Evolutionary conservation across 441 rosid genomes (phyloP).

Genomic region (Manihot esculenta): DNA sequence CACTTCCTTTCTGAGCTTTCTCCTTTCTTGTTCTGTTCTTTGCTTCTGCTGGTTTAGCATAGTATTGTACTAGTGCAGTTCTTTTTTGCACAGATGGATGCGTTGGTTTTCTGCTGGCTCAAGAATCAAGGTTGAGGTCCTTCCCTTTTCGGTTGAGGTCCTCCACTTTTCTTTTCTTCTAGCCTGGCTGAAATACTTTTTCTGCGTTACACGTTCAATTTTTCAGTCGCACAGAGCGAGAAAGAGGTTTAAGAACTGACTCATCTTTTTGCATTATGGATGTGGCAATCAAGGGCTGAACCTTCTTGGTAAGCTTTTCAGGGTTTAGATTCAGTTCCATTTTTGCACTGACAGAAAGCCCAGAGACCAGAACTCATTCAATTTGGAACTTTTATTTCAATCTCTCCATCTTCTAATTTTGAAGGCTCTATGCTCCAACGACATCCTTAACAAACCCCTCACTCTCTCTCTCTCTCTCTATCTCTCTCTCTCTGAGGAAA

Average conservation of each 20-base stretch:
- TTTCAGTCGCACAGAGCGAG: background rate
- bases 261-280: slow-evolving; percentile 19
- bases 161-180: slow-evolving; percentile 17
- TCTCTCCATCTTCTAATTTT: background rate
- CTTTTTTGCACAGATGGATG: background rate
- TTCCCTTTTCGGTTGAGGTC: slow-evolving; percentile 41
- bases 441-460: slow-evolving; percentile 3
- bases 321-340: slow-evolving; percentile 28
- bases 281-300: slow-evolving; percentile 32
- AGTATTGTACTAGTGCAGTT: background rate
- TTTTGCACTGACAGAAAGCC: slow-evolving; percentile 12
- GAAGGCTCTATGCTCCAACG: slow-evolving; percentile 10
- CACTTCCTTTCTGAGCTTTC: too few species aligned
- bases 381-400: slow-evolving; percentile 13
- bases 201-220: slow-evolving; percentile 35
- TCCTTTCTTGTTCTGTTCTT: slow-evolving; percentile 11
- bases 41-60: background rate
- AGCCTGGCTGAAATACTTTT: slow-evolving; percentile 24
- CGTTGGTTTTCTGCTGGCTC: slow-evolving; percentile 32
- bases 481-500: slow-evolving; percentile 23
- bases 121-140: slow-evolving; percentile 42
- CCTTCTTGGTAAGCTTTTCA: slow-evolving; percentile 29
- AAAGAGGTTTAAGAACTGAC: slow-evolving; percentile 9
- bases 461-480: slow-evolving; percentile 11
- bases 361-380: slow-evolving; percentile 14